Conservation (phyloP, 176 grass and related monocot species). For the Carex cristatella region DNA sequence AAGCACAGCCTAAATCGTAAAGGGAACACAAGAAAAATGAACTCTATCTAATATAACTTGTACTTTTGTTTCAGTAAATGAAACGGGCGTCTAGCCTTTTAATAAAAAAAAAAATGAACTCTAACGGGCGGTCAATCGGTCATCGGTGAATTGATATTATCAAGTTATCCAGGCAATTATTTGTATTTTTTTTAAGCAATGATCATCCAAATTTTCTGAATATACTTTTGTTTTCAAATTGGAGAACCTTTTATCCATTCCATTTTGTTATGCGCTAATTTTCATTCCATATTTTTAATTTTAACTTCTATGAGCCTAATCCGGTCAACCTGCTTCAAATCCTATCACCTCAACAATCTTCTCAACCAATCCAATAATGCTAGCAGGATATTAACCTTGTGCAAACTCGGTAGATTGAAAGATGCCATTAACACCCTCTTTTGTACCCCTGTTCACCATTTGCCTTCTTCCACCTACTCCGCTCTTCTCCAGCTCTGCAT, state of each 20-base stretch:
- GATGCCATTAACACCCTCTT: conserved; percentile 18
- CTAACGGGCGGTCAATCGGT: too few relatives aligned
- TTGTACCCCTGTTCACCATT: not conserved
- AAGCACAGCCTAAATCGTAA: too few relatives aligned
- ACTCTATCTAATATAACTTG: too few relatives aligned
- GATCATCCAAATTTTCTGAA: not conserved
- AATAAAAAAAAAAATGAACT: too few relatives aligned
- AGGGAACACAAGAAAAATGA: too few relatives aligned
- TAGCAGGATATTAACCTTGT: not conserved
- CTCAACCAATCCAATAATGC: not conserved
- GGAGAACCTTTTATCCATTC: not conserved
- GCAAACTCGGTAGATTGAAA: conserved; percentile 14
- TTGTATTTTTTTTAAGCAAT: not conserved
- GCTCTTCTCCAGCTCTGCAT: conserved; percentile 59
- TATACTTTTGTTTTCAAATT: too few relatives aligned
- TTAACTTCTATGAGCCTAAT: not conserved
- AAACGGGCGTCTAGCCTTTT: too few relatives aligned
- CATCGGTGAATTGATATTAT: too few relatives aligned
- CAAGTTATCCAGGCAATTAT: too few relatives aligned
- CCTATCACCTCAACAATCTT: not conserved
- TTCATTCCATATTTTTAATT: not conserved
- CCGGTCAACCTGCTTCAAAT: not conserved
- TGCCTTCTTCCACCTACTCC: conserved; percentile 26
- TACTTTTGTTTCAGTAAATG: too few relatives aligned
- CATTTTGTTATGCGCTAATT: not conserved